Conservation (phyloP, 805 yeast species). For the Barnettozyma vustinii region DNA sequence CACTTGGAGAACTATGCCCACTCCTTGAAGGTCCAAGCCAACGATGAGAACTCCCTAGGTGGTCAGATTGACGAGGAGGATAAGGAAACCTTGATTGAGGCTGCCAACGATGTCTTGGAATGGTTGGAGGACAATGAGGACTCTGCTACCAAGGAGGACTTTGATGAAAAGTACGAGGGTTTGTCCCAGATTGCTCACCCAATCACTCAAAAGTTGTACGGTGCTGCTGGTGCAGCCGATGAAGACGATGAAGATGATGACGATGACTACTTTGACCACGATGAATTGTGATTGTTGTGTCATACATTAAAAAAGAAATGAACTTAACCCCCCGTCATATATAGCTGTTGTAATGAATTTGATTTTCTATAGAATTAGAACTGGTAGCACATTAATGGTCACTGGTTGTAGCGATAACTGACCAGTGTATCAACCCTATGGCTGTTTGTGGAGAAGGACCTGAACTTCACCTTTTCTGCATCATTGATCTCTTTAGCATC, state of each 20-base stretch:
- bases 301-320: not conserved
- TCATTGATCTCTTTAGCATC: conserved; percentile 51
- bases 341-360: not conserved
- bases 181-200: conserved; percentile 83
- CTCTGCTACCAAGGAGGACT: conserved; percentile 86
- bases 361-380: not conserved
- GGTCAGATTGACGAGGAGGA: conserved; percentile 84
- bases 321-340: not conserved
- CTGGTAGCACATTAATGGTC: not conserved
- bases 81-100: conserved; percentile 82
- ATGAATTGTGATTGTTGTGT: conserved; percentile 46
- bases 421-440: conserved; percentile 75
- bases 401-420: conserved; percentile 27
- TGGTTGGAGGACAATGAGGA: conserved; percentile 86
- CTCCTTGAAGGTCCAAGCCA: conserved; percentile 66
- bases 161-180: conserved; percentile 84
- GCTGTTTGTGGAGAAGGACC: conserved; percentile 58
- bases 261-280: conserved; percentile 58
- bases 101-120: conserved; percentile 78
- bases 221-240: conserved; percentile 45
- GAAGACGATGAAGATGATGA: conserved; percentile 47
- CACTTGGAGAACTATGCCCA: conserved; percentile 84
- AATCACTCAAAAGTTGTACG: conserved; percentile 83
- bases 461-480: conserved; percentile 64
- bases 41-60: conserved; percentile 55